Conservation (phyloP, 495 filamentous ascomycete species). For the Baudoinia panamericana region DNA sequence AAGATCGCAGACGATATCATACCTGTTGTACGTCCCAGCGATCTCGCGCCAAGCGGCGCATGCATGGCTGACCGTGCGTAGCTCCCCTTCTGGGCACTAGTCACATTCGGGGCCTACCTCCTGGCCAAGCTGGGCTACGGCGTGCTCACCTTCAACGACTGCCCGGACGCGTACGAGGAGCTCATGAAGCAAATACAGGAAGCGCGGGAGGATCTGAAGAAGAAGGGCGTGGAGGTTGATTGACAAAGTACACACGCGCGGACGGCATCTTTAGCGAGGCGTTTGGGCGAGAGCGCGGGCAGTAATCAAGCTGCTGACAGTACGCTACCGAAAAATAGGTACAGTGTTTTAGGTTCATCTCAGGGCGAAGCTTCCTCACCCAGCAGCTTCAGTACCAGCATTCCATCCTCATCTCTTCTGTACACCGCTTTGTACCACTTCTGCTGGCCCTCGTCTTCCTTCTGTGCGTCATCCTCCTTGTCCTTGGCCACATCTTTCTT, state of each 20-base stretch:
- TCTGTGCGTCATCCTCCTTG: background rate
- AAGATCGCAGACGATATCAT: conserved; percentile 59
- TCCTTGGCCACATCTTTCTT: background rate
- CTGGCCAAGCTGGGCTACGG: conserved; percentile 83
- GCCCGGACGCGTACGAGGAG: conserved; percentile 80
- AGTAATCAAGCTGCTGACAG: background rate
- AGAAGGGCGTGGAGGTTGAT: conserved; percentile 62
- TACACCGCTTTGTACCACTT: conserved; percentile 7
- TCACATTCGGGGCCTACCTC: conserved; percentile 86
- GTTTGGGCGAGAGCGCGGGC: background rate
- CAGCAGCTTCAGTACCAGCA: background rate
- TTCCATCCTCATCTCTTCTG: conserved; percentile 2
- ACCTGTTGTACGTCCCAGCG: conserved; percentile 49
- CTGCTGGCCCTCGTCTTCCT: background rate
- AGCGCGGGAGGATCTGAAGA: conserved; percentile 51
- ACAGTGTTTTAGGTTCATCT: background rate
- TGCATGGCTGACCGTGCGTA: conserved; percentile 28
- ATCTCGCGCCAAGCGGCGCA: no score
- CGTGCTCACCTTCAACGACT: conserved; percentile 91
- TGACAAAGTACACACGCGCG: conserved; percentile 21
- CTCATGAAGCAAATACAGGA: conserved; percentile 68
- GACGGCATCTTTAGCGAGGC: conserved; percentile 3
- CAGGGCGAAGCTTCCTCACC: background rate
- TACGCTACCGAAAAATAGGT: conserved; percentile 1
- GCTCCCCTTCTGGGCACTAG: conserved; percentile 86